These are phyloP conservation scores for Apiospora rasikravindrae DNA, from an alignment of 2,329 filamentous ascomycete species.

Conservation along the genomic window DNA sequence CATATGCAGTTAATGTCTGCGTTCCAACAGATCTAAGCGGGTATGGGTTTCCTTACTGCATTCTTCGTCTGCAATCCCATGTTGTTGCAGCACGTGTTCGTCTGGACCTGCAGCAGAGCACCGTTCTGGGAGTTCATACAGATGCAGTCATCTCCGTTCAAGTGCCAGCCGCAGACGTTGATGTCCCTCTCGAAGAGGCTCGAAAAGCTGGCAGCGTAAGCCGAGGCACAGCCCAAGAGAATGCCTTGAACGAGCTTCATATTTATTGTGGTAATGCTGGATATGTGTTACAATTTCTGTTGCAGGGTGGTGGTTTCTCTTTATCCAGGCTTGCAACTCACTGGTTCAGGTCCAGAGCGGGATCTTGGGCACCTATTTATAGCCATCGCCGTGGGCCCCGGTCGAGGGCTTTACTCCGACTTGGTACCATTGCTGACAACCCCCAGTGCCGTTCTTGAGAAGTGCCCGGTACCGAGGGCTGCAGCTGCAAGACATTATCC, in stretches of 20 bases:
- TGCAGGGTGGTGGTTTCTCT: background rate
- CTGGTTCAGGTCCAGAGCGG: rapidly evolving
- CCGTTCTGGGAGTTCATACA: conserved; percentile 14
- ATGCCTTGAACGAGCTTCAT: background rate
- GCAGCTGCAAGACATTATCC: background rate
- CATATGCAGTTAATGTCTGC: background rate
- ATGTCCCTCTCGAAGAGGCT: background rate
- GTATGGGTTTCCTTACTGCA: background rate
- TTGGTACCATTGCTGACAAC: background rate
- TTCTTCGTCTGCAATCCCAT: background rate
- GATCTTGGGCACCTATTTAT: background rate
- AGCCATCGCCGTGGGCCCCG: background rate
- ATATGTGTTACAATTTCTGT: background rate
- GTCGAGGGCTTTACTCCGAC: background rate
- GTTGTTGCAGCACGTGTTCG: conserved; percentile 2
- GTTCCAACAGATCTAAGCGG: background rate
- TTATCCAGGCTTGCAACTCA: too few species aligned
- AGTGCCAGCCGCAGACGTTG: conserved; percentile 13
- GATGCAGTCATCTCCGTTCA: conserved; percentile 1
- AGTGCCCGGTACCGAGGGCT: background rate
- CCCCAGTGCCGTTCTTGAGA: background rate
- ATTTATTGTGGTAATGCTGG: background rate
- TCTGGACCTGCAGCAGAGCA: background rate
- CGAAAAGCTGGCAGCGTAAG: background rate
- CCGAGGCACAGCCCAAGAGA: background rate